These are phyloP conservation scores for Cymbopogon flexuosus DNA, from an alignment of 202 grass and related monocot species.

Conservation along the genomic window DNA sequence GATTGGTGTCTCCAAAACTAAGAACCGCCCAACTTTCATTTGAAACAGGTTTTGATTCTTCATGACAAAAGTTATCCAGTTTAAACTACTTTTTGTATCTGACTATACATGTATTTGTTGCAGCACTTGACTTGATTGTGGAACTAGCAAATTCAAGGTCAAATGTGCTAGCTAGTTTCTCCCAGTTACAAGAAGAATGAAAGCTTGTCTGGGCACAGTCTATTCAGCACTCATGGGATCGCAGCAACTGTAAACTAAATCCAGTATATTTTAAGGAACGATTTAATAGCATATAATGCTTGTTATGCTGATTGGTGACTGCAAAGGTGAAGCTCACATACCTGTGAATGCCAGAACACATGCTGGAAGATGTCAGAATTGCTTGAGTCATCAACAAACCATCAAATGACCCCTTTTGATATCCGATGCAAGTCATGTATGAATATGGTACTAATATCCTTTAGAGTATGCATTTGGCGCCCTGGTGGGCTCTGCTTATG, in stretches of 20 bases:
- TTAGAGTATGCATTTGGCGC: neutral
- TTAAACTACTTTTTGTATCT: slow-evolving; percentile 14
- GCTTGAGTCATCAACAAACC: neutral
- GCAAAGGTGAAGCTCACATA: too few species aligned
- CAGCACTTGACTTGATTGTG: slow-evolving; percentile 75
- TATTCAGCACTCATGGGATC: neutral
- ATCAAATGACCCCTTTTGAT: neutral
- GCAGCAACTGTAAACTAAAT: neutral
- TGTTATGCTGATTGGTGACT: too few species aligned
- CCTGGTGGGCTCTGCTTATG: too few species aligned
- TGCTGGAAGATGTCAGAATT: neutral
- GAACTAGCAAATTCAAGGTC: slow-evolving; percentile 80
- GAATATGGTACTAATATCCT: neutral
- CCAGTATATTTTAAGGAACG: neutral
- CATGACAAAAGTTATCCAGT: neutral
- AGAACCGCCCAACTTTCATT: slow-evolving; percentile 81
- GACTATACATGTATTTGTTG: slow-evolving; percentile 39
- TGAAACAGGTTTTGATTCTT: slow-evolving; percentile 63
- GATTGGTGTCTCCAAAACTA: slow-evolving; percentile 78
- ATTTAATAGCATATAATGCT: neutral
- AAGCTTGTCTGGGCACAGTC: slow-evolving; percentile 7
- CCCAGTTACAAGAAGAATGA: slow-evolving; percentile 43
- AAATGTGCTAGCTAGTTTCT: slow-evolving; percentile 53
- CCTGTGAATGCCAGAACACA: neutral
- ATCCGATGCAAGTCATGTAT: neutral